Base-by-base conservation (phyloP, 768 basidiomycete species). In the Rhodosporidiobolus sp. region DNA sequence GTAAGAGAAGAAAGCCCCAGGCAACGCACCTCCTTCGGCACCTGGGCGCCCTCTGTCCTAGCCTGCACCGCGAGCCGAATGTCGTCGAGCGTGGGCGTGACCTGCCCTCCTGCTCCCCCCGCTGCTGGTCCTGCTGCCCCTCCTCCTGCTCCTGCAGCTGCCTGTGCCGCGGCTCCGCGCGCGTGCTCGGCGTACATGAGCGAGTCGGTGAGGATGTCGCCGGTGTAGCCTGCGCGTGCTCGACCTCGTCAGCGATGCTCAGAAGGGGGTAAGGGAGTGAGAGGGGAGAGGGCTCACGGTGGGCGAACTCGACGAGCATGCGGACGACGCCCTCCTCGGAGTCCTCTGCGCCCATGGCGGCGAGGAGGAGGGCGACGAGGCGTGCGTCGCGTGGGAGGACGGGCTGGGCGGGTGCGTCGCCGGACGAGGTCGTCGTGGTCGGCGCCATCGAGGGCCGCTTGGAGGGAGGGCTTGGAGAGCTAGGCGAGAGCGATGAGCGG, bases 271-370 rank as follows among this genome's bases (percentile, higher is more conserved):
- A 57, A 46, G 49, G 16, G n/a, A 28, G 45, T 1, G 38, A 28
- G 22, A 48, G 55, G 45, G 56, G 57, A 30, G 45, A 34, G 20
- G 59, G 48, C 82, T 63, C 28, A 83, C 83, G 81, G 72, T 83
- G 82, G 4, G 83, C 79, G 64, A 84, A 84, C 70, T 84, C 83
- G 61, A 83, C 76, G 35, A 84, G 76, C 76, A 82, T 82, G 43
- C 82, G 81, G 0, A 84, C 79, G n/a, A 83, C 83, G 34, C 82
- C 77, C 58, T 83, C 82, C 54, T 83, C 82, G 16, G 81, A 81
- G 63, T 83, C 83, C 35, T 81, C 78, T n/a, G 83, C 79, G 0
- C 83, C 83, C 50, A 81, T 80, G 6, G 81, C 80, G 5, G 83
- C 83, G 16, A 83, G 78, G 30, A 84, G 79, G 26, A 84, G 77